Conservation (phyloP, 805 yeast genomes). For the Candida palmyrensis region DNA sequence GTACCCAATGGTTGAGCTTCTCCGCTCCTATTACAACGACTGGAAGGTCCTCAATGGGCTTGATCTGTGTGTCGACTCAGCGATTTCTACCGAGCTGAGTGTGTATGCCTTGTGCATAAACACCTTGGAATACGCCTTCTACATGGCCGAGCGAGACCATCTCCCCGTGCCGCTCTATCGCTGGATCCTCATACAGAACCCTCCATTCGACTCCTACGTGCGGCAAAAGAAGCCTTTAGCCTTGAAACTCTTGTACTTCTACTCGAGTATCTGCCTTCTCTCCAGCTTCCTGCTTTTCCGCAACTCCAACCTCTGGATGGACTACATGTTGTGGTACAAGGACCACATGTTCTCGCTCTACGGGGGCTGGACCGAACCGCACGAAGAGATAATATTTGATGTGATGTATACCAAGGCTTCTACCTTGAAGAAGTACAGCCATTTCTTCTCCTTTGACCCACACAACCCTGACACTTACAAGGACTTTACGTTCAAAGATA, state of each 20-base stretch:
- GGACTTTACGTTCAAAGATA: no score
- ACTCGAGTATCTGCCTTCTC: conserved; percentile 14
- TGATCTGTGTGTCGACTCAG: conserved; percentile 4
- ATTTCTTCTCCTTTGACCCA: no score
- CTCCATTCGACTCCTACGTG: conserved; percentile 14
- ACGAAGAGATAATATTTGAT: no score
- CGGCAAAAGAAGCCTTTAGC: conserved; percentile 19
- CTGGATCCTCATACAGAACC: conserved; percentile 17
- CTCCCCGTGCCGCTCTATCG: conserved; percentile 29
- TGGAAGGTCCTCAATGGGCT: neutral
- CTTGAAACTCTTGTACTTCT: conserved; percentile 17
- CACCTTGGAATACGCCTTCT: conserved; percentile 10
- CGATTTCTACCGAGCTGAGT: conserved; percentile 2
- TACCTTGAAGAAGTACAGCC: no score
- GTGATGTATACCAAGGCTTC: no score
- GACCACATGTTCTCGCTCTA: neutral
- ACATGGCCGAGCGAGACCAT: conserved; percentile 10
- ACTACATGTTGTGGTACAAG: conserved; percentile 16
- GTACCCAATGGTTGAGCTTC: conserved; percentile 7
- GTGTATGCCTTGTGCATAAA: conserved; percentile 6
- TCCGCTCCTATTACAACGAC: conserved; percentile 4
- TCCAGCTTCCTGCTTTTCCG: conserved; percentile 17
- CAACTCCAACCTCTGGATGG: conserved; percentile 23
- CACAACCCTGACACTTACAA: no score
- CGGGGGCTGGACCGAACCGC: conserved; percentile 4